These are phyloP conservation scores for Lachnellula occidentalis DNA, from an alignment of 2,329 filamentous ascomycete species.

Conservation along the genomic window DNA sequence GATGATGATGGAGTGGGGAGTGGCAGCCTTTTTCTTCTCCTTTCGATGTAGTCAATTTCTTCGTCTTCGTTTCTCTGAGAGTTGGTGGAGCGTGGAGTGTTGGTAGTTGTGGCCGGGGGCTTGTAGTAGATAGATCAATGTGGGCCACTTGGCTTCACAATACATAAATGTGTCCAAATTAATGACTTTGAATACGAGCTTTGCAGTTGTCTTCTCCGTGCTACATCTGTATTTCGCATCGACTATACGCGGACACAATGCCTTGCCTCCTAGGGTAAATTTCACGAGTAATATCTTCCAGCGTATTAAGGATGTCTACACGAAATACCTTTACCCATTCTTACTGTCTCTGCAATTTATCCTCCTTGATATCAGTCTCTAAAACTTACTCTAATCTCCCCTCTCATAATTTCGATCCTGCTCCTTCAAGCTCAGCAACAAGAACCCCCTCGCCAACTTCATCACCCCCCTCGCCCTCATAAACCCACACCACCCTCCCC, in stretches of 20 bases:
- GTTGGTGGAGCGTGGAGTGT: background rate
- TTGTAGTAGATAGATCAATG: background rate
- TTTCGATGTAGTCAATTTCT: constrained; percentile 6
- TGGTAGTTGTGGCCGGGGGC: background rate
- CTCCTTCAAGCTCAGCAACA: constrained; percentile 19
- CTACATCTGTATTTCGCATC: too few species aligned
- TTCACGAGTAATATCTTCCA: too few species aligned
- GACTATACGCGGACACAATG: too few species aligned
- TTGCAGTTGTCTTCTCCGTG: too few species aligned
- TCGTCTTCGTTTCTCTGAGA: background rate
- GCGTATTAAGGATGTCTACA: too few species aligned
- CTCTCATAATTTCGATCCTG: constrained; percentile 12
- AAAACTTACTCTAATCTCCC: background rate
- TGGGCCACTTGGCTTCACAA: background rate
- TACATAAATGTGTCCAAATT: background rate
- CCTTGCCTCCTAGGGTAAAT: too few species aligned
- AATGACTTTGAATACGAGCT: background rate
- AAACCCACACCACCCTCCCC: constrained; percentile 23
- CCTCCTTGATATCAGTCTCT: background rate
- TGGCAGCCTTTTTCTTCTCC: background rate
- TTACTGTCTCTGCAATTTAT: background rate
- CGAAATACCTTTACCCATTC: background rate
- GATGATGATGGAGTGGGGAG: constrained; percentile 5
- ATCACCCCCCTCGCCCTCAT: constrained; percentile 26
- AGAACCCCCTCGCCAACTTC: constrained; percentile 25